Base-by-base conservation (phyloP, 768 basidiomycete species). In the Suillus subaureus region DNA sequence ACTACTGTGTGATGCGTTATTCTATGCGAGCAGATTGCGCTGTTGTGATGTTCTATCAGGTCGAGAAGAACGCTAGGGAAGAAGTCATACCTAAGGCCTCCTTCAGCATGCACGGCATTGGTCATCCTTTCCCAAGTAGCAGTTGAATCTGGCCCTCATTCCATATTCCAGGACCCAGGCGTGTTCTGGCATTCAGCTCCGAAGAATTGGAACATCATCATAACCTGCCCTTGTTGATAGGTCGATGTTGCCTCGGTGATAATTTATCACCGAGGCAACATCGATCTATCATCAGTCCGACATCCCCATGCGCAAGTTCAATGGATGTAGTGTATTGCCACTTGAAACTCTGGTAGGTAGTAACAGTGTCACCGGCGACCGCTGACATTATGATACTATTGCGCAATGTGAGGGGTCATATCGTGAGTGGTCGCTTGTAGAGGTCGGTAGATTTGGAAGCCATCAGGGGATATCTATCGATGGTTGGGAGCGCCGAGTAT, bases 61-160 rank as follows among this genome's bases (percentile, higher is more conserved):
- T 18, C 3, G n/a, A 35, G 31, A 15, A 15, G 26, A 43, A 5
- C 3, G 15, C 35, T 16, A 26, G 16, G 37, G 58, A 8, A 33
- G 61, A 40, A 23, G 23, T 40, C 74, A 18, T 52, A 80, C 78
- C 78, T 87, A 86, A 54, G 67, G 8, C 80, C 77, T 9, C 82
- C 83, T 43, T 79, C 81, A 9, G 72, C 69, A 67, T 87, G 85
- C 9, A 87, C 82, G 2, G 77, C 79, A 57, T 83, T 82, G 1
- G 77, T 80, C 58, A 87, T 74, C 56, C 77, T 79, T 66, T 79
- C 83, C 83, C 84, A 85, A 4, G 72, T 83, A 21, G 72, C 83
- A 21, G 68, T 67, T 35, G 35, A 12, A 82, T 74, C 65, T 85
- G 83, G 39, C 81, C 79, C 12, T 76, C 67, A 65, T 72, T 80